phyloP scores from a whole-genome alignment of 305 asterid genomes.

The Fraxinus sp. region DNA sequence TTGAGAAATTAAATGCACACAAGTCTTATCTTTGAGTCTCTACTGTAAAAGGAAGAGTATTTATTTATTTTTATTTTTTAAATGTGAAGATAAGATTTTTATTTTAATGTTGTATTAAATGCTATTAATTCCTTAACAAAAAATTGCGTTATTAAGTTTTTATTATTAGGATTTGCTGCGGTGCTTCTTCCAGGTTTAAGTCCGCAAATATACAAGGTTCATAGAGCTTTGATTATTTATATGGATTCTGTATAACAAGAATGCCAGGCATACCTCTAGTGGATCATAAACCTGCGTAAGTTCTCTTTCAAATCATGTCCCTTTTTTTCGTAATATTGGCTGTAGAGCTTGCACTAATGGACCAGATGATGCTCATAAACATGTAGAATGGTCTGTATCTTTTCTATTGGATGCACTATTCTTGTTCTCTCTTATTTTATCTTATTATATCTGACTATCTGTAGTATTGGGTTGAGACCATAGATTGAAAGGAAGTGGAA shows the following conservation, averaged over 20 bases:
- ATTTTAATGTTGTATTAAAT: not conserved
- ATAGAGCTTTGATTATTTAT: slow-evolving; percentile 41
- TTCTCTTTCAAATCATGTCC: slow-evolving; percentile 19
- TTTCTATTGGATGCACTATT: not conserved
- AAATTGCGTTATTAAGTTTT: not conserved
- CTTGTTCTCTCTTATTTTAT: not conserved
- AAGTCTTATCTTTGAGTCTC: not conserved
- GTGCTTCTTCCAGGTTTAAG: not conserved
- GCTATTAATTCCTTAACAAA: not conserved
- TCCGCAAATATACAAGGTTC: not conserved
- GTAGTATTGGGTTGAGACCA: not conserved
- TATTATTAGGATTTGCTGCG: not conserved
- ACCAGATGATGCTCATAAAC: not conserved
- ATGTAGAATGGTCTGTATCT: not conserved
- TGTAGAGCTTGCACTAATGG: not conserved
- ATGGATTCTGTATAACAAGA: slow-evolving; percentile 42
- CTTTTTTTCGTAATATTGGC: not conserved
- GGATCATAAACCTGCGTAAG: slow-evolving; percentile 79
- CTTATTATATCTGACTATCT: not conserved
- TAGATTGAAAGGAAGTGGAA: not conserved
- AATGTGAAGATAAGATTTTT: not conserved
- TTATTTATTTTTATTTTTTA: not conserved
- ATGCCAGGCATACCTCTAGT: slow-evolving; percentile 92
- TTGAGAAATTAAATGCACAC: not conserved
- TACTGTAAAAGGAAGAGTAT: not conserved